These are phyloP conservation scores for slime mould (Dictyostelium discoideum) DNA, from an alignment of 78 protist genomes.

Conservation along the genomic window dicty_2.7 NC_007089.4:701501-702000, in stretches of 20 bases:
- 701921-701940: background rate
- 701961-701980: background rate
- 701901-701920: conserved; percentile 25
- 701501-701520: no score
- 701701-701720: background rate
- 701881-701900: conserved; percentile 33
- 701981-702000: background rate
- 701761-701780: background rate
- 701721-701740: background rate
- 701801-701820: no score
- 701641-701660: background rate
- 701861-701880: background rate
- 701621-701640: background rate
- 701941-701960: background rate
- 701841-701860: no score
- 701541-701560: no score
- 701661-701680: background rate
- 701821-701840: background rate
- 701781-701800: conserved; percentile 2
- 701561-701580: background rate
- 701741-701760: background rate
- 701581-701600: background rate
- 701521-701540: no score
- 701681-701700: background rate
- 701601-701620: background rate